Evolutionary conservation across 2,329 filamentous ascomycete genomes (phyloP), one percentile per base, ranked within the genome.

Genomic region (Polychaeton citri): DNA sequence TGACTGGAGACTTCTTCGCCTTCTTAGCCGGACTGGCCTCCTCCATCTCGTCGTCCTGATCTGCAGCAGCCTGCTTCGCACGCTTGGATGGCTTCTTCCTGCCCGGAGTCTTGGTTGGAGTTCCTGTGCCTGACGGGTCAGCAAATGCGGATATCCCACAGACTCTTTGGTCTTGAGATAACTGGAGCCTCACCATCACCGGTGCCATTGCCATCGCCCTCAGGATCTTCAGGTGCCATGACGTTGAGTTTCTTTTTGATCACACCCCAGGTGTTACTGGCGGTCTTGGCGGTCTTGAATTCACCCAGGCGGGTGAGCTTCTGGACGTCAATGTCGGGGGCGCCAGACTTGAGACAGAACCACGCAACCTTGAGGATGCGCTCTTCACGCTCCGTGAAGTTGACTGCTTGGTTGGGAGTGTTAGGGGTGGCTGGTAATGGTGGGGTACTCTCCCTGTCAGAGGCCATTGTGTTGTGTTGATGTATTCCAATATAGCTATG

Each of bases 241-340:
- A 33, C 13, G 10, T 34, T 32, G 30, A 59, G 37, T 47, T 58
- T 56, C 45, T 51, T 53, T 48, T 56, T 57, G 41, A 57, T 46
- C 3, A 35, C 37, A 33, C 45, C 51, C 55, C 55, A 59, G n/a
- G 45, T 50, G 47, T 59, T 59, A 37, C 40, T 34, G 3, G 48
- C 42, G 9, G 51, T 55, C 43, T 58, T 58, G 19, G 30, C 20
- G 15, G 51, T 52, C 35, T 52, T 52, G 47, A 57, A 57, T 3
- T 38, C 49, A 21, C 38, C 52, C 17, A 37, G 31, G 30, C 42
- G 38, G 9, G 31, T 34, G 34, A 58, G 43, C 40, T 49, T 51
- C 8, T 49, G 40, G 30, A 54, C 48, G 44, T 59, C 54, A 42
- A 58, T 38, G 18, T 59, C 55, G 4, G 53, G 55, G 5, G 44